A percentile compares a stretch with the other conserved stretches of the same genome.
phyloP scores from a whole-genome alignment of 2,329 filamentous ascomycete genomes.

The Diaporthe citri region DNA sequence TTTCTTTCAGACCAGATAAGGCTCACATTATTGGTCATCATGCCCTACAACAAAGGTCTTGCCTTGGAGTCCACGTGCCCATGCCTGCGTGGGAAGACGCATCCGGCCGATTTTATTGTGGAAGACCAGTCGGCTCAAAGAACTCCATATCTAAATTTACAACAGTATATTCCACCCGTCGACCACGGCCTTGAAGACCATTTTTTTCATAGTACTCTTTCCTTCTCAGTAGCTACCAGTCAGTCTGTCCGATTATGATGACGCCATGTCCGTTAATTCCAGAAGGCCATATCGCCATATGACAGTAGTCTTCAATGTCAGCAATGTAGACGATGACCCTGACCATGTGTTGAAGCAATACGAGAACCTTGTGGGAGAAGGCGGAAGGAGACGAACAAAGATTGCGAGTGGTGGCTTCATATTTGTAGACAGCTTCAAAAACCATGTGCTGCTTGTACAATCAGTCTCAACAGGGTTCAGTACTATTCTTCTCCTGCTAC shows the following conservation, averaged over 20 bases:
- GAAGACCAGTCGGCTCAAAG: not conserved
- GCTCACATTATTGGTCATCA: not conserved
- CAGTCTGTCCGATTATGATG: too few relatives aligned
- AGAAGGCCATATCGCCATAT: not conserved
- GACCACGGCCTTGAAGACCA: too few relatives aligned
- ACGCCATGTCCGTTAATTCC: not conserved
- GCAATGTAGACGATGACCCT: not conserved
- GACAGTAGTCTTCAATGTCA: not conserved
- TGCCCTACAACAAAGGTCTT: not conserved
- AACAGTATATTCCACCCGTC: too few relatives aligned
- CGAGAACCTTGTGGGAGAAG: not conserved
- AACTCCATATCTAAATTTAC: not conserved
- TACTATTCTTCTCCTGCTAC: too few relatives aligned
- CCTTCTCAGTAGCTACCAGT: too few relatives aligned
- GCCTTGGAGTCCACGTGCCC: not conserved
- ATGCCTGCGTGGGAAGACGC: not conserved
- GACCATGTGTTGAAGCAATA: not conserved
- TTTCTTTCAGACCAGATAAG: too few relatives aligned
- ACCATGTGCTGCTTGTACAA: not conserved
- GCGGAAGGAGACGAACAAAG: not conserved
- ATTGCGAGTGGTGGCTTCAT: not conserved
- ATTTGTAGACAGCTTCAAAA: not conserved
- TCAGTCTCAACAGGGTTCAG: not conserved
- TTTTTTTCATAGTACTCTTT: too few relatives aligned
- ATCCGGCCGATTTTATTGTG: not conserved